Percentiles rank a stretch among this genome's conserved stretches.
phyloP scores from a whole-genome alignment of 2,329 filamentous ascomycete genomes.

The Fusarium guadeloupense region DNA sequence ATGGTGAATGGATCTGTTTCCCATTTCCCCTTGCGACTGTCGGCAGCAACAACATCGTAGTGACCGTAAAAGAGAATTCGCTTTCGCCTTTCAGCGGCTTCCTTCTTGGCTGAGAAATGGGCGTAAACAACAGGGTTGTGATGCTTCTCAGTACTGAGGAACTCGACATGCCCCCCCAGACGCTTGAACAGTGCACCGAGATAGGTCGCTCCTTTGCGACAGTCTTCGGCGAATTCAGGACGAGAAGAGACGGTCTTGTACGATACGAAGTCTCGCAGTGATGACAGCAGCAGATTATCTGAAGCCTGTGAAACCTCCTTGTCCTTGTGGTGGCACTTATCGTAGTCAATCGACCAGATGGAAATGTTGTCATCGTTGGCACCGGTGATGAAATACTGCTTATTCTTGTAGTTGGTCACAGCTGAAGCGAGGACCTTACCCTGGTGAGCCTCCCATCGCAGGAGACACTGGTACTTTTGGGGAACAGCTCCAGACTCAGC shows the following conservation, averaged over 20 bases:
- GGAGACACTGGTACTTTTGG: constrained; percentile 82
- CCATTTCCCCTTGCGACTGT: constrained; percentile 85
- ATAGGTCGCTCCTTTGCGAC: constrained; percentile 90
- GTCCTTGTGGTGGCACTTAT: constrained; percentile 47
- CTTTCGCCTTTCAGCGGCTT: constrained; percentile 73
- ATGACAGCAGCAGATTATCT: constrained; percentile 70
- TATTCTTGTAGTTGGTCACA: constrained; percentile 72
- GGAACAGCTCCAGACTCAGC: constrained; percentile 66
- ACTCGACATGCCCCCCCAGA: constrained; percentile 86
- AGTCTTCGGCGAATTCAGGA: constrained; percentile 88
- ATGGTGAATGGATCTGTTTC: constrained; percentile 88
- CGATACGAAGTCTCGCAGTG: constrained; percentile 84
- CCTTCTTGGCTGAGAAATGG: constrained; percentile 80
- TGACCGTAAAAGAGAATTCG: constrained; percentile 97
- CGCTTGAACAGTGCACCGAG: constrained; percentile 91
- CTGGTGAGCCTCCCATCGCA: constrained; percentile 82
- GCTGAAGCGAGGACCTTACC: constrained; percentile 89
- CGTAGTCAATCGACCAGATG: constrained; percentile 79
- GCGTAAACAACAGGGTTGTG: constrained; percentile 95
- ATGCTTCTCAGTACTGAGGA: constrained; percentile 81
- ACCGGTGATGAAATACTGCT: constrained; percentile 91
- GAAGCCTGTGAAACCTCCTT: constrained; percentile 51
- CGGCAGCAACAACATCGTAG: constrained; percentile 95
- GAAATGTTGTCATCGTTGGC: constrained; percentile 91
- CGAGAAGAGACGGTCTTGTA: constrained; percentile 93